Base-by-base conservation (phyloP, 2,329 filamentous ascomycete genomes). In the Phaeosphaeriaceae sp. region DNA sequence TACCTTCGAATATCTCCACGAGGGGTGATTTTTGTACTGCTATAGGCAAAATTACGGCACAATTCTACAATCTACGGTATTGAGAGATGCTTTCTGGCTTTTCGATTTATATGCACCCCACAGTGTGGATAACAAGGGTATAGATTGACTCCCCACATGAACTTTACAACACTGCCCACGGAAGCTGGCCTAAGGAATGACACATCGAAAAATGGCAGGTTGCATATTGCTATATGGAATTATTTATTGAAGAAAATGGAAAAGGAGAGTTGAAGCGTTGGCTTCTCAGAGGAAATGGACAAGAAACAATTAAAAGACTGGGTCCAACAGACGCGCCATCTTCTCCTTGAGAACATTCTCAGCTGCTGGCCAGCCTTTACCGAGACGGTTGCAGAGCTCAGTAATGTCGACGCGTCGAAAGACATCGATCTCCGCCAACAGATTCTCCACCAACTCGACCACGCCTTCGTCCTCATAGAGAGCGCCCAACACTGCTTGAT, bases 311-410 rank as follows among this genome's bases (percentile, higher is more conserved):
- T n/a, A 40, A 3, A 6, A 17, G 17, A 6, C 35, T 4, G 35
- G 35, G 15, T 17, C 28, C 17, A 61, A 46, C 51, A 57, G 43
- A 21, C 48, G 21, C 10, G 48, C 13, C 5, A 59, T 49, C 50
- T 59, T 55, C n/a, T 28, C 50, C 15, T 40, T 30, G 26, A 62
- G 52, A 9, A 35, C 42, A 40, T 54, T 32, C 21, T 61, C 56
- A 19, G 56, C 53, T 15, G 49, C 53, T 4, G 59, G 59, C 56
- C 59, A 59, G 22, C 49, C 56, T 4, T 43, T 23, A 15, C 49
- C 59, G 28, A 58, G 23, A 22, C 26, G 46, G 15, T 21, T 28
- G 28, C 32, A 60, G 21, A 57, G 26, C 21, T 40, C 24, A 5
- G 19, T 23, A 9, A 35, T 22, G 51, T 55, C 40, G 7, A 58